Evolutionary conservation across 768 basidiomycete species (phyloP), one percentile per base, ranked within the genome.

Genomic region (Agaricus bisporus): DNA sequence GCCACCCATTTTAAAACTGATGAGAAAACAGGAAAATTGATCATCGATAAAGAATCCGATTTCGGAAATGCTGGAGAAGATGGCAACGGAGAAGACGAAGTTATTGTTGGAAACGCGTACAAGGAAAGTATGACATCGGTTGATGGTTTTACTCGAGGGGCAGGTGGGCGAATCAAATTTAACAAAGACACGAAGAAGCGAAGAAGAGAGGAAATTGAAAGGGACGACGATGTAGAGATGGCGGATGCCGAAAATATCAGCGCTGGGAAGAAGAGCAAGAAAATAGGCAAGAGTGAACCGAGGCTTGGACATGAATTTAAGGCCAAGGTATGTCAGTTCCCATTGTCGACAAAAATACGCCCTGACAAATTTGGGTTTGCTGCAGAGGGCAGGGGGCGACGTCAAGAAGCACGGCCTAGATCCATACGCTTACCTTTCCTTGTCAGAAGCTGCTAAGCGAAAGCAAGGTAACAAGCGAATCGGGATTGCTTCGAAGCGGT

Each of bases 111-210:
- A 18, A 76, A 73, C 7, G 95, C 93, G 1, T 98, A 97, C 68
- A 81, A 77, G 55, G 91, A 97, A 68, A 81, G 76, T 46, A 63
- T 95, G 54, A 84, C 85, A 8, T 93, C 91, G 5, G 84, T 83
- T 20, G 95, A 98, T 66, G 95, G 95, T 18, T 93, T 93, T 71
- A 87, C 80, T 2, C 83, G 95, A 26, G 90, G 91, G 20, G 74
- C 83, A 1, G 83, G 82, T 57, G 97, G 97, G 5, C 83, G 81
- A 50, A 70, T 98, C 65, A 95, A 92, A 68, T 98, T 98, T 72
- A 91, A 97, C 74, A 98, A 97, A 67, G 87, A 95, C 63, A 98
- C 93, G 36, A 98, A 95, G 70, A 94, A 95, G 68, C 83, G 93
- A 54, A 72, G 93, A 56, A 79, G 88, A 47, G 84, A 83, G 48